Base-by-base conservation (phyloP, 805 yeast genomes). In the Suhomyces sp. region DNA sequence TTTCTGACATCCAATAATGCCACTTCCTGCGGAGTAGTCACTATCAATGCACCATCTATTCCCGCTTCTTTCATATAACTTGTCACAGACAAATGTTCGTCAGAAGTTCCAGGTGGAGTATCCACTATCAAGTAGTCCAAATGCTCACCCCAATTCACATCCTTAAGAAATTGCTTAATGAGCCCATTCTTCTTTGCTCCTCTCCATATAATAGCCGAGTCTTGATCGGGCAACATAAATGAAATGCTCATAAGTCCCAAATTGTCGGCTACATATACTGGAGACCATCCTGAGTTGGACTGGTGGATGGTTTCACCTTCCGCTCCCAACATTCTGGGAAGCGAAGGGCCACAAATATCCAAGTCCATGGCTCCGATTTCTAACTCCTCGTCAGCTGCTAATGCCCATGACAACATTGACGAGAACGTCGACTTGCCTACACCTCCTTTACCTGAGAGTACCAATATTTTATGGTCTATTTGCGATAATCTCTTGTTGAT, bases 41-140 rank as follows among this genome's bases (percentile, higher is more conserved):
- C 94, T 2, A 94, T 80, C 29, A 94, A 76, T 0, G 99, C 99
- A 0, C 99, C 99, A 66, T 93, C 97, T 1, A 94, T 85, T 0
- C 97, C 97, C 4, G 87, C 84, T 35, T 90, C 96, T 62, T 89
- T 88, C 80, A 94, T 74, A 64, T 89, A 92, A 49, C 88, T 85
- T 31, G 92, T 89, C 31, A 94, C 92, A 6, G 96, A 86, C 42
- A 94, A 78, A 70, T 94, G 99, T 68, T 94, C 99, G 70, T 94
- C 99, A 0, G 97, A 87, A 0, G 99, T 94, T 0, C 99, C 99
- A 0, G 99, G 99, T 0, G 99, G 99, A 0, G 99, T 94, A 64
- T 94, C 99, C 15, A 94, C 87, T 13, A 94, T 80, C 59, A 94
- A 75, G 63, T 88, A 94, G 68, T 94, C 97, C 52, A 88, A 70